Evolutionary conservation across 2,329 filamentous ascomycete genomes (phyloP).

Genomic region (Pseudogymnoascus sp.): DNA sequence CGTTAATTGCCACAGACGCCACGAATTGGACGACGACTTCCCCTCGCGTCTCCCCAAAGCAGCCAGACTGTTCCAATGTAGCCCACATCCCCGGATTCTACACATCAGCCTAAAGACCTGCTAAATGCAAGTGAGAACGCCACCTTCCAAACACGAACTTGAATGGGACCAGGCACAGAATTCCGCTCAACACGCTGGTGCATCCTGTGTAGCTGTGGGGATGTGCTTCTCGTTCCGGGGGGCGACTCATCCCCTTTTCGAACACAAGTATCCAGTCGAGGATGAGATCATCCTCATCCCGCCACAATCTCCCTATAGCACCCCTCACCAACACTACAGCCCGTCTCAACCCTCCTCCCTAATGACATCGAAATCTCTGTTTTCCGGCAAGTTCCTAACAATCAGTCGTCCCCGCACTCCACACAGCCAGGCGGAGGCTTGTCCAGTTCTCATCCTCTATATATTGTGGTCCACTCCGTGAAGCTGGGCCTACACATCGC

Average conservation of each 20-base stretch:
- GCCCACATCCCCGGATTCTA: constrained; percentile 4
- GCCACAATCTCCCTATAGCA: neutral
- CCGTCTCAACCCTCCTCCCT: neutral
- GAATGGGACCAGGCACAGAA: neutral
- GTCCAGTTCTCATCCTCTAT: neutral
- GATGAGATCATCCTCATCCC: neutral
- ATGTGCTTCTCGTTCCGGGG: neutral
- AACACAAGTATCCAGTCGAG: neutral
- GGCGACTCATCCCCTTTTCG: neutral
- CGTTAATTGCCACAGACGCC: neutral
- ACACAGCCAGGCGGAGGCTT: neutral
- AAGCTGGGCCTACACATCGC: neutral
- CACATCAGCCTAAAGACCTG: constrained; percentile 4
- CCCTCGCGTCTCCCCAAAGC: neutral
- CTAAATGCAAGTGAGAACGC: neutral
- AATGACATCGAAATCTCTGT: neutral
- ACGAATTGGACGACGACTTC: neutral
- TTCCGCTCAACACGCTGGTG: neutral
- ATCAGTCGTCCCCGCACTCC: neutral
- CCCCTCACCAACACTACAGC: neutral
- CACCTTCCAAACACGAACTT: neutral
- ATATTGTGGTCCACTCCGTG: neutral
- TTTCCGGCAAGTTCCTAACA: neutral
- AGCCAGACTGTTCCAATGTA: neutral
- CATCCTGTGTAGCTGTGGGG: neutral